A percentile compares a stretch with the other conserved stretches of the same genome.
These are phyloP conservation scores for Talaromyces sp. DNA, from an alignment of 2,329 filamentous ascomycete species.

Conservation along the genomic window DNA sequence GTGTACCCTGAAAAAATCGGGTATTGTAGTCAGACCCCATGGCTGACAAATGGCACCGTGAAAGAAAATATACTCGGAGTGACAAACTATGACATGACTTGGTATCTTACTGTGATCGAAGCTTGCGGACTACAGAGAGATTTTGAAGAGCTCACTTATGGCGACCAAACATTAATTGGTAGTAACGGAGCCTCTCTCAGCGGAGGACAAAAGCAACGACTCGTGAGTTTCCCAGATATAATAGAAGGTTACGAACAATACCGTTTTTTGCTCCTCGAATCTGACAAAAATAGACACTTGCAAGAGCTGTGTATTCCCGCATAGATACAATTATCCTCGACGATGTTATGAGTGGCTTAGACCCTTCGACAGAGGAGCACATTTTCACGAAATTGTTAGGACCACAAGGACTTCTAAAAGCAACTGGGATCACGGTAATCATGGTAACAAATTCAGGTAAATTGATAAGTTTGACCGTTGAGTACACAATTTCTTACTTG, in stretches of 20 bases:
- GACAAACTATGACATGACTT: not conserved
- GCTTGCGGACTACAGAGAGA: not conserved
- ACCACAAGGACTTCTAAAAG: slow-evolving; percentile 7
- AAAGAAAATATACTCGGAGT: not conserved
- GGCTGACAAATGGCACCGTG: slow-evolving; percentile 11
- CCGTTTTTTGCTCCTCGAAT: too few species aligned
- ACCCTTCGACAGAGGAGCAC: slow-evolving; percentile 47
- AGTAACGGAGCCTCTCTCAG: slow-evolving; percentile 65
- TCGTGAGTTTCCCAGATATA: slow-evolving; percentile 39
- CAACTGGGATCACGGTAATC: slow-evolving; percentile 3
- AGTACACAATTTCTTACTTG: not conserved
- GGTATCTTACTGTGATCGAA: not conserved
- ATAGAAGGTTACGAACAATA: not conserved
- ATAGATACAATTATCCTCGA: slow-evolving; percentile 76
- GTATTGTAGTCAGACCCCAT: slow-evolving; percentile 17
- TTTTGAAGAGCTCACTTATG: not conserved
- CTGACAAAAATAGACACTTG: slow-evolving; percentile 46
- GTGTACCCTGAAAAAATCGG: slow-evolving; percentile 12
- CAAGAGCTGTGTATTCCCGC: slow-evolving; percentile 69
- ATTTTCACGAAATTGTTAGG: slow-evolving; percentile 23
- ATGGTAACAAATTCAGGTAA: slow-evolving; percentile 2
- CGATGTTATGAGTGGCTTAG: slow-evolving; percentile 79
- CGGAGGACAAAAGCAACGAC: slow-evolving; percentile 76
- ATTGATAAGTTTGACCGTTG: too few species aligned
- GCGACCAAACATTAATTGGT: slow-evolving; percentile 59